A percentile compares a stretch with the other conserved stretches of the same genome.
Conservation (phyloP, 345 rosid genomes). For the Turnera subulata region DNA sequence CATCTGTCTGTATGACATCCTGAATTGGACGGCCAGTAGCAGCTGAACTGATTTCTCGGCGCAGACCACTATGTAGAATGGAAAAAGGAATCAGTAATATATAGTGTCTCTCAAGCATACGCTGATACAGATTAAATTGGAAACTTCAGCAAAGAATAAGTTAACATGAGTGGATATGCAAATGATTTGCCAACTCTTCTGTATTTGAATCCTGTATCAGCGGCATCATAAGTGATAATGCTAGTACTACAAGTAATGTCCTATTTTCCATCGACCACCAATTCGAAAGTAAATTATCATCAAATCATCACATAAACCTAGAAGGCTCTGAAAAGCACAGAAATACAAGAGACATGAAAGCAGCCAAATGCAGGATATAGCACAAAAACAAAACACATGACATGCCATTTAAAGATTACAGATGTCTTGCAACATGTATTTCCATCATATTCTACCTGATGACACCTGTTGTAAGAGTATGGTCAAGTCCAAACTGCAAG, state of each 20-base stretch:
- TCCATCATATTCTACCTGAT: conserved; percentile 52
- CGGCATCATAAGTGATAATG: neutral
- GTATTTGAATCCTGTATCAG: neutral
- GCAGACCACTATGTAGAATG: conserved; percentile 62
- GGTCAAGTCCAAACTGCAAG: conserved; percentile 93
- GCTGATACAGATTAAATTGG: neutral
- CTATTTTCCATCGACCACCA: neutral
- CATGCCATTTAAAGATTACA: too few species aligned
- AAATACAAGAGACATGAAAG: too few species aligned
- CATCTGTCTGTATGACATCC: conserved; percentile 98
- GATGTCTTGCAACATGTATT: too few species aligned
- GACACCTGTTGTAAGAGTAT: conserved; percentile 93
- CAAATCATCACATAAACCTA: neutral
- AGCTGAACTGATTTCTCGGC: conserved; percentile 95
- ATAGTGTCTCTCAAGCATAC: neutral
- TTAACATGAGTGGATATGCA: neutral
- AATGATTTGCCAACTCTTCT: neutral
- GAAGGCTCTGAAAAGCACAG: too few species aligned
- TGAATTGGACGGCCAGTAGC: conserved; percentile 99
- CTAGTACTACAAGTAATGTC: neutral
- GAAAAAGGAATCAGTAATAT: conserved; percentile 15
- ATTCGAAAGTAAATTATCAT: neutral
- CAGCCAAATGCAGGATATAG: neutral
- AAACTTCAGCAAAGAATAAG: neutral
- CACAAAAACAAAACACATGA: too few species aligned